Conservation (phyloP, 2,329 filamentous ascomycete genomes). For the Raffaelea albimanens region DNA sequence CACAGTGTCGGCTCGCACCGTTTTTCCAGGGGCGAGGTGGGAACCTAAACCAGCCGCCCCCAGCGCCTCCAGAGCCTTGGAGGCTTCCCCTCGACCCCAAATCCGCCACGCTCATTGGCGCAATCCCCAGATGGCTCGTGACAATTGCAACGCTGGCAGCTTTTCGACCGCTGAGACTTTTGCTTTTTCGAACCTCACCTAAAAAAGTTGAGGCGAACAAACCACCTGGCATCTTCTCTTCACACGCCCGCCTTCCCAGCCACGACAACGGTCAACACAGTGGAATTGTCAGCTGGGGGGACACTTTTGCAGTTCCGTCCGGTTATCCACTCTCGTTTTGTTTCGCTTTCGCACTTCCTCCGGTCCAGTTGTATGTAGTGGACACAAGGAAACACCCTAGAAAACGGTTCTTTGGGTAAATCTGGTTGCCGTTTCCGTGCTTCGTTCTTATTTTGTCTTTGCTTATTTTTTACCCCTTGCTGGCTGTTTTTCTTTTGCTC, state of each 20-base stretch:
- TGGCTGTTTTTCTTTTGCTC: not conserved
- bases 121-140: constrained; percentile 5
- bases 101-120: constrained; percentile 7
- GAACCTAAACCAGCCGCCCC: not conserved
- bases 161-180: not conserved
- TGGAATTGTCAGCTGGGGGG: not conserved
- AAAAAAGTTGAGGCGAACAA: not conserved
- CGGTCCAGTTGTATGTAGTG: constrained; percentile 1
- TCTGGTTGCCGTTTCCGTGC: not conserved
- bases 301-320: not conserved
- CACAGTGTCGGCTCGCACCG: not conserved
- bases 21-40: not conserved
- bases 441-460: not conserved
- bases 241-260: not conserved
- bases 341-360: not conserved
- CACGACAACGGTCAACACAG: not conserved
- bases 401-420: not conserved
- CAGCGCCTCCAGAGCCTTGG: not conserved
- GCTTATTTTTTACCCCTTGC: not conserved
- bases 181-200: not conserved
- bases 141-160: constrained; percentile 15
- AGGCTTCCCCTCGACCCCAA: not conserved
- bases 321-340: not conserved
- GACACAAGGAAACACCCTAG: too few species aligned
- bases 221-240: not conserved